phyloP scores from a whole-genome alignment of 805 yeast genomes.

The Candida ovalis region DNA sequence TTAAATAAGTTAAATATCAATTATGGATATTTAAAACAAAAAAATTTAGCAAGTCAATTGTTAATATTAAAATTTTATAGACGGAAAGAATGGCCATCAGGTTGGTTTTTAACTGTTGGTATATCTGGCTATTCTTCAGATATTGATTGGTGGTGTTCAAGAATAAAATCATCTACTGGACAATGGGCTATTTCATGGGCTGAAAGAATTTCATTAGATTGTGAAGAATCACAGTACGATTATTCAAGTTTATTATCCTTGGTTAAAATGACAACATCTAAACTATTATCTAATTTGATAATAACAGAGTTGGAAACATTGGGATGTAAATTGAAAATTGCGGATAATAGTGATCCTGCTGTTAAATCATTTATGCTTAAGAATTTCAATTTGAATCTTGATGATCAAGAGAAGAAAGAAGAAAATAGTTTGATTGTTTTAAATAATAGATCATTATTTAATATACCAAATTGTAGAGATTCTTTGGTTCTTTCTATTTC shows the following conservation, averaged over 20 bases:
- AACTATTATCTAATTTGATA: constrained; percentile 48
- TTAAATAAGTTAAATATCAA: constrained; percentile 36
- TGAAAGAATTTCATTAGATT: constrained; percentile 25
- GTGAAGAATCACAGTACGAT: constrained; percentile 19
- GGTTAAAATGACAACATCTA: constrained; percentile 41
- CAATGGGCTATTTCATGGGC: constrained; percentile 56
- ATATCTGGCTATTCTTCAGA: constrained; percentile 33
- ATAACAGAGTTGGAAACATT: constrained; percentile 44
- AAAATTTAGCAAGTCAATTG: constrained; percentile 18
- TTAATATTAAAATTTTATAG: constrained; percentile 36
- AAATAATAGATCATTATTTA: constrained; percentile 34
- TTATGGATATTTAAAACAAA: constrained; percentile 25
- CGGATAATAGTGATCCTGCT: constrained; percentile 19
- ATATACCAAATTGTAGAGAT: constrained; percentile 34
- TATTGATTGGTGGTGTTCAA: constrained; percentile 50
- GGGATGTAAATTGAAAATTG: constrained; percentile 35
- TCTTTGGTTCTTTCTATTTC: constrained; percentile 32
- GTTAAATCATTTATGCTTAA: constrained; percentile 18
- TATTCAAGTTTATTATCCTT: constrained; percentile 36
- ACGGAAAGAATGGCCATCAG: constrained; percentile 51
- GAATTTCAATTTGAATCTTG: constrained; percentile 28
- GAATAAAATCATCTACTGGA: constrained; percentile 45
- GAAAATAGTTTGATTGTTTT: constrained; percentile 32
- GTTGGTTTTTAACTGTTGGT: constrained; percentile 49
- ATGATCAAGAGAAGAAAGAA: constrained; percentile 21